A percentile compares a stretch with the other conserved stretches of the same genome.
These are phyloP conservation scores for Dactylellina cionopaga DNA, from an alignment of 2,329 filamentous ascomycete genomes.

Conservation along the genomic window DNA sequence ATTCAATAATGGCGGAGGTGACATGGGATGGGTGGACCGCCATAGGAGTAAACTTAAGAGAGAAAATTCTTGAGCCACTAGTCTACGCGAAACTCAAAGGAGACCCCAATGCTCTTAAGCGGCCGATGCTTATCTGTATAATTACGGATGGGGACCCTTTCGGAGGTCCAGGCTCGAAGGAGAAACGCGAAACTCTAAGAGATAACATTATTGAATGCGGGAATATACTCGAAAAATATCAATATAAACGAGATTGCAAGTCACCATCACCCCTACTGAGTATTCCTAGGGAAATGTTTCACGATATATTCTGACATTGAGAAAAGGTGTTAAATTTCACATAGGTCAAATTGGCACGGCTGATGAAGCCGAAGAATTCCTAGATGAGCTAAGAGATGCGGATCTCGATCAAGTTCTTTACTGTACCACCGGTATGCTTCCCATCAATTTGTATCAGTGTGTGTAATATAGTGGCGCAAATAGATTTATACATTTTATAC, in stretches of 20 bases:
- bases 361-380: conserved; percentile 24
- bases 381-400: conserved; percentile 12
- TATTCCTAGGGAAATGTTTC: background rate
- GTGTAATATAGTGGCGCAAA: background rate
- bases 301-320: background rate
- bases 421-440: conserved; percentile 45
- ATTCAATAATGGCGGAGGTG: background rate
- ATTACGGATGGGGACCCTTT: conserved; percentile 51
- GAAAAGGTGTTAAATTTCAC: conserved; percentile 48
- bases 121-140: conserved; percentile 51
- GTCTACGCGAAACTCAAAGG: conserved; percentile 48
- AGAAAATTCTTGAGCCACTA: conserved; percentile 51
- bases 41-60: conserved; percentile 48
- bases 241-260: conserved; percentile 34
- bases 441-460: too few relatives aligned
- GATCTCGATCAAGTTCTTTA: conserved; percentile 41
- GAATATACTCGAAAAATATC: conserved; percentile 22
- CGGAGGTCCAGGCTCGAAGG: too few relatives aligned
- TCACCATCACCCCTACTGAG: background rate
- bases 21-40: conserved; percentile 24
- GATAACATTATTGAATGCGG: conserved; percentile 45
- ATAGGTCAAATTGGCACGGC: conserved; percentile 46
- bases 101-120: background rate
- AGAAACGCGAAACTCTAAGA: conserved; percentile 11
- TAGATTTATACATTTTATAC: background rate